Conservation (phyloP, 306 rosid species). For the Prunus dulcis region DNA sequence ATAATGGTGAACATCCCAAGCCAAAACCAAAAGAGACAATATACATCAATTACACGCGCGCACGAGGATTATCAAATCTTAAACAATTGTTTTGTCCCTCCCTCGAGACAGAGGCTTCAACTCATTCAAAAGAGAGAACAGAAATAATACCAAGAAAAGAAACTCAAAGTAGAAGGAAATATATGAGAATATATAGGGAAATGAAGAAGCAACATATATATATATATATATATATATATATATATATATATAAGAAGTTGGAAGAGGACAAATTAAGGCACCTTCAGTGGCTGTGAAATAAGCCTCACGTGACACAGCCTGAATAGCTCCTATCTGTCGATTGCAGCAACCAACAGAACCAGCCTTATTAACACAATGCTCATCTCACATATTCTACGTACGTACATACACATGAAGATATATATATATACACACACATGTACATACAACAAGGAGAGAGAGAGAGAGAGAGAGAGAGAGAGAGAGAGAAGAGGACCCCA, state of each 20-base stretch:
- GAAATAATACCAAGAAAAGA: too few relatives aligned
- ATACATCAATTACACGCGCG: neutral
- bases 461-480: neutral
- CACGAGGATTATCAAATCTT: too few relatives aligned
- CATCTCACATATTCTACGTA: neutral
- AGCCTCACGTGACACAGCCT: conserved; percentile 79
- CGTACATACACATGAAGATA: neutral
- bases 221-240: neutral
- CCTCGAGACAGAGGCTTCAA: too few relatives aligned
- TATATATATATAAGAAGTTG: neutral
- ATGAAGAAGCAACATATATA: neutral
- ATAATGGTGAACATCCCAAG: too few relatives aligned
- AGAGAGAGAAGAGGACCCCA: conserved; percentile 36
- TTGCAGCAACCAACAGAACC: neutral
- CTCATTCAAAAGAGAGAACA: too few relatives aligned
- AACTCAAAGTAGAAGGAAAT: too few relatives aligned
- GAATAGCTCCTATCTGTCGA: conserved; percentile 75
- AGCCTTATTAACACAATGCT: neutral
- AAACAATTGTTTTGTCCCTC: too few relatives aligned
- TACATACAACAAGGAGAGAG: neutral
- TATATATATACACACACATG: neutral
- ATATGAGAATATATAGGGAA: too few relatives aligned
- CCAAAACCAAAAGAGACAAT: too few relatives aligned
- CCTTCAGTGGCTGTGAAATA: conserved; percentile 72
- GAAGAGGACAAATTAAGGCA: neutral